These are phyloP conservation scores for Aspergillus brasiliensis DNA, from an alignment of 2,329 filamentous ascomycete species.

Conservation along the genomic window DNA sequence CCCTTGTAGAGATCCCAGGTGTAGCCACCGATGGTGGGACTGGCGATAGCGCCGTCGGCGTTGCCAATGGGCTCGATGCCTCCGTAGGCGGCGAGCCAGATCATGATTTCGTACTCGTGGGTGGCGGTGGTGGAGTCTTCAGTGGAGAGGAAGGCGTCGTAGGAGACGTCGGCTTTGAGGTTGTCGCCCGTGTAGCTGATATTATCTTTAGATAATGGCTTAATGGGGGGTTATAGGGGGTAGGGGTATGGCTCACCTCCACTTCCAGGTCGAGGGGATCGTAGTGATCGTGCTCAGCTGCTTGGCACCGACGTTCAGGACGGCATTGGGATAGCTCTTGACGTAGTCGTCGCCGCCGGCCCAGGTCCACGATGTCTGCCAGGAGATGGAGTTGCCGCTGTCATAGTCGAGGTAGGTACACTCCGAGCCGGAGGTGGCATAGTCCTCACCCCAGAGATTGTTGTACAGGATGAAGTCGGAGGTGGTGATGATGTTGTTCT, in stretches of 20 bases:
- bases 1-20: conserved; percentile 60
- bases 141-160: conserved; percentile 55
- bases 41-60: conserved; percentile 53
- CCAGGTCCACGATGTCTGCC: conserved; percentile 47
- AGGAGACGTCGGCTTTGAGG: conserved; percentile 58
- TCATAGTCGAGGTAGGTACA: conserved; percentile 41
- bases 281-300: conserved; percentile 30
- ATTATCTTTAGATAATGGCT: not conserved
- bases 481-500: conserved; percentile 30
- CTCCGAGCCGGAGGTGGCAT: conserved; percentile 36
- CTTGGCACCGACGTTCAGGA: conserved; percentile 7
- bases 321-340: conserved; percentile 41
- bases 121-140: conserved; percentile 42
- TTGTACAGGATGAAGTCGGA: conserved; percentile 50
- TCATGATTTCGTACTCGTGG: conserved; percentile 61
- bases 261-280: conserved; percentile 45
- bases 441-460: conserved; percentile 48
- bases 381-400: conserved; percentile 31
- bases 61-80: conserved; percentile 59
- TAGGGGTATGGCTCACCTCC: conserved; percentile 27
- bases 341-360: conserved; percentile 37
- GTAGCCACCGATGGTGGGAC: conserved; percentile 52
- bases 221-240: not conserved
- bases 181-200: conserved; percentile 46
- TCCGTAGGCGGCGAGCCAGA: conserved; percentile 59